Base-by-base conservation (phyloP, 352 stramenopile genomes). In the Pythium volutum region DNA sequence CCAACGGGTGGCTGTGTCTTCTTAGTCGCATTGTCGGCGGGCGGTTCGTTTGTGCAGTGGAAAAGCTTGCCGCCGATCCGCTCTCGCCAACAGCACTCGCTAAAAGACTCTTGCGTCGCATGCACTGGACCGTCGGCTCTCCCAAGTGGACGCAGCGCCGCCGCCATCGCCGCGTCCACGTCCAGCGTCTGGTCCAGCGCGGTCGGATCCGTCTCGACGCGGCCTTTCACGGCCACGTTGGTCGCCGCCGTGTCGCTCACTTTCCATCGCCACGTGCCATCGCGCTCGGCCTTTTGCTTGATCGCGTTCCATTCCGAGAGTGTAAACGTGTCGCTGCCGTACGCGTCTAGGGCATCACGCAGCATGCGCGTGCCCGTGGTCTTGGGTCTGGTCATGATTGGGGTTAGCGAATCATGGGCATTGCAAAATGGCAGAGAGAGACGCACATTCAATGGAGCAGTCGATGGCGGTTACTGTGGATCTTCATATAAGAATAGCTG, bases 321-420 rank as follows among this genome's bases (percentile, higher is more conserved):
- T 5, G 64, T 64, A 33, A 64, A 52, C 36, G 38, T 52, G 16
- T 66, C 64, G 34, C 59, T 59, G 14, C 66, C 70, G 43, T 74
- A 72, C 14, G 45, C 61, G 25, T 77, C 66, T 1, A 90, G 64
- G 6, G 81, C 75, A 22, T 89, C 73, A 6, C 71, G 70, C 8
- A 92, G 68, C 70, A 89, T 81, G 20, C 72, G 75, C 63, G 88
- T 89, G 38, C 80, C 80, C 34, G 79, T 77, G 10, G 82, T 90
- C n/a, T n/a, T n/a, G n/a, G n/a, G n/a, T n/a, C n/a, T n/a, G n/a
- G n/a, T n/a, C n/a, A n/a, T n/a, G n/a, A n/a, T n/a, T n/a, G n/a
- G n/a, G n/a, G n/a, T n/a, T n/a, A n/a, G n/a, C n/a, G n/a, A n/a
- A n/a, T n/a, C n/a, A n/a, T n/a, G n/a, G n/a, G n/a, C n/a, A n/a